These are phyloP conservation scores for Didymella segeticola DNA, from an alignment of 2,329 filamentous ascomycete species.

Conservation along the genomic window DNA sequence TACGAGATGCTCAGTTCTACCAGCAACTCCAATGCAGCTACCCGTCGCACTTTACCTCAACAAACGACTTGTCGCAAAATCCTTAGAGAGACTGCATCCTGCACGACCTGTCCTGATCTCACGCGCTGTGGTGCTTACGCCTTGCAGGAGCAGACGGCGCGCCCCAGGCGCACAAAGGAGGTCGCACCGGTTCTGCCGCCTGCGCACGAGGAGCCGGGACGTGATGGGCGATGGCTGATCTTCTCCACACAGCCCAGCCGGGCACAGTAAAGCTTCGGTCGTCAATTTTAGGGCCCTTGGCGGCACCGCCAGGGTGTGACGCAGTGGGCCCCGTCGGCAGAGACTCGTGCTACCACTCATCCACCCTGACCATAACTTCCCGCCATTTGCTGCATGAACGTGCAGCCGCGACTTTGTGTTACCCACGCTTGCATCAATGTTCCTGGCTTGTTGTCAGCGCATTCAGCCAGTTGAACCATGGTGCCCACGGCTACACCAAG, in stretches of 20 bases:
- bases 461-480: conserved; percentile 15
- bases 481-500: conserved; percentile 21
- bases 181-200: conserved; percentile 13
- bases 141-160: conserved; percentile 14
- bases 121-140: conserved; percentile 13
- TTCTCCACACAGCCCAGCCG: conserved; percentile 34
- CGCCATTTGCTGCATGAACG: conserved; percentile 42
- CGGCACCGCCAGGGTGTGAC: conserved; percentile 29
- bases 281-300: conserved; percentile 39
- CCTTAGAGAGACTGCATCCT: background rate
- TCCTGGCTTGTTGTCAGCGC: conserved; percentile 40
- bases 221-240: conserved; percentile 31
- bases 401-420: conserved; percentile 31
- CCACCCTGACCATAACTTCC: conserved; percentile 39
- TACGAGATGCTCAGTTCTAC: background rate
- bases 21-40: conserved; percentile 1
- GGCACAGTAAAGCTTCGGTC: conserved; percentile 42
- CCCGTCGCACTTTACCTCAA: background rate
- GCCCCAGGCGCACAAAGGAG: conserved; percentile 13
- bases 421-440: conserved; percentile 32
- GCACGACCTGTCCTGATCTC: conserved; percentile 1
- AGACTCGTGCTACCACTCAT: conserved; percentile 40
- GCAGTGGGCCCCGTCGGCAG: conserved; percentile 41
- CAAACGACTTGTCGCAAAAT: background rate
- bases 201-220: conserved; percentile 19